Evolutionary conservation across 306 rosid species (phyloP).

Genomic region (Rosa persica): DNA sequence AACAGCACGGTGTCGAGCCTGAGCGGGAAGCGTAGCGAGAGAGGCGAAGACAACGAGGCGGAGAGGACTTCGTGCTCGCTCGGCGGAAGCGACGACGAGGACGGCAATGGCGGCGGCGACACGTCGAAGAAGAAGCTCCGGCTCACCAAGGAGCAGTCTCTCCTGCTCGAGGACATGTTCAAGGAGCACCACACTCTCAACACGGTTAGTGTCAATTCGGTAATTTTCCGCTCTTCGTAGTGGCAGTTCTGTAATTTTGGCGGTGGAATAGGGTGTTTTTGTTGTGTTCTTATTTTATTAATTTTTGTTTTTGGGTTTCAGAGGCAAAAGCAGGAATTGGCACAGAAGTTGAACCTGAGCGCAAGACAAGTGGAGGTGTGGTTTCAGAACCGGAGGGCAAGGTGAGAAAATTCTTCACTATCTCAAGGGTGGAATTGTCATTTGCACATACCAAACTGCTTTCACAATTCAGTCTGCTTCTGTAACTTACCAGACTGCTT

Average conservation of each 20-base stretch:
- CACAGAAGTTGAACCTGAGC: conserved; percentile 71
- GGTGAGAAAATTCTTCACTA: conserved; percentile 42
- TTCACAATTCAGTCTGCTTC: no score
- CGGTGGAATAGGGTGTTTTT: not conserved
- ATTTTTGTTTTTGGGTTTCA: conserved; percentile 15
- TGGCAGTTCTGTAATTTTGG: conserved; percentile 16
- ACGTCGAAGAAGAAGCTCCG: conserved; percentile 77
- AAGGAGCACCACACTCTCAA: conserved; percentile 82
- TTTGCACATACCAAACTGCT: not conserved
- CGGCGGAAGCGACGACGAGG: conserved; percentile 66
- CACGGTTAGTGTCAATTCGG: conserved; percentile 56
- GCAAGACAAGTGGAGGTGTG: conserved; percentile 98
- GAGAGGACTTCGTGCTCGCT: conserved; percentile 68
- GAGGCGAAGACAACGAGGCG: conserved; percentile 65
- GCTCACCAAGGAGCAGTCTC: conserved; percentile 74
- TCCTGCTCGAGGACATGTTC: conserved; percentile 82
- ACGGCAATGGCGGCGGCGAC: conserved; percentile 56
- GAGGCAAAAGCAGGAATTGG: conserved; percentile 93
- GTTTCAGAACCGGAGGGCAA: conserved; percentile 95
- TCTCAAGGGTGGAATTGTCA: conserved; percentile 22
- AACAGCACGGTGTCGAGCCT: conserved; percentile 85
- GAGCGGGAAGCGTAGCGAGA: conserved; percentile 80
- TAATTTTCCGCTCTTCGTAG: not conserved
- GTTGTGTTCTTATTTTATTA: not conserved
- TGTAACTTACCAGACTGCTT: no score